A percentile compares a stretch with the other conserved stretches of the same genome.
Conservation (phyloP, 2,329 filamentous ascomycete species). For the Tympanopsis confertula region DNA sequence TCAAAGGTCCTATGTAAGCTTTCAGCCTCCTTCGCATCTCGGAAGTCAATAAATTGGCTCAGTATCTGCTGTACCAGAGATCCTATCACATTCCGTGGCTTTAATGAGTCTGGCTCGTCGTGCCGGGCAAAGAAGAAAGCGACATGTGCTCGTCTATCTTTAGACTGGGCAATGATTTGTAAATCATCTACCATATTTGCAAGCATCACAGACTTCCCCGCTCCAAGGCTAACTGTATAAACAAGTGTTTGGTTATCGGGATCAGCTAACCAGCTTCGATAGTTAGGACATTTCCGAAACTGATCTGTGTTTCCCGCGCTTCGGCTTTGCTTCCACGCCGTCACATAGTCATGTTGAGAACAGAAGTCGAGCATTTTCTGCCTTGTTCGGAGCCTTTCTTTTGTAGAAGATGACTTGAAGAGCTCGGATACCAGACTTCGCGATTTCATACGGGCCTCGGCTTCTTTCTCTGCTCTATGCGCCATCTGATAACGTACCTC, state of each 20-base stretch:
- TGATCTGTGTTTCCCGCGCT: constrained; percentile 22
- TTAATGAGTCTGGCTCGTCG: no score
- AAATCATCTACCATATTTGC: constrained; percentile 29
- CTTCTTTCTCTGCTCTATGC: no score
- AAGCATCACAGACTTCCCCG: constrained; percentile 29
- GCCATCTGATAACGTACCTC: constrained; percentile 6
- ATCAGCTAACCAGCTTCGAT: constrained; percentile 14
- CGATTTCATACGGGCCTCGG: no score
- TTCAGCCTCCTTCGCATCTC: no score
- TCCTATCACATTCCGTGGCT: no score
- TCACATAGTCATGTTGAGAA: constrained; percentile 26
- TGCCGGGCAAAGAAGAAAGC: no score
- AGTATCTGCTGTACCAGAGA: no score
- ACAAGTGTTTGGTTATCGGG: constrained; percentile 16
- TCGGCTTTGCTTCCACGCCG: constrained; percentile 25
- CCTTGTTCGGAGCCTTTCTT: constrained; percentile 3
- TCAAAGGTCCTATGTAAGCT: no score
- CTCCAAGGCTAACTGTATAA: constrained; percentile 25
- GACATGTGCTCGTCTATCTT: no score
- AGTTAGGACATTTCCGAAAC: constrained; percentile 9
- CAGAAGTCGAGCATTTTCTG: constrained; percentile 21
- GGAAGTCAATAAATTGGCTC: no score
- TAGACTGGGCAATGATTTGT: no score
- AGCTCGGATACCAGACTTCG: not conserved
- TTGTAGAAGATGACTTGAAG: not conserved